Percentiles rank a stretch among this genome's conserved stretches.
phyloP scores from a whole-genome alignment of 768 basidiomycete species.

The Calvatia gigantea region DNA sequence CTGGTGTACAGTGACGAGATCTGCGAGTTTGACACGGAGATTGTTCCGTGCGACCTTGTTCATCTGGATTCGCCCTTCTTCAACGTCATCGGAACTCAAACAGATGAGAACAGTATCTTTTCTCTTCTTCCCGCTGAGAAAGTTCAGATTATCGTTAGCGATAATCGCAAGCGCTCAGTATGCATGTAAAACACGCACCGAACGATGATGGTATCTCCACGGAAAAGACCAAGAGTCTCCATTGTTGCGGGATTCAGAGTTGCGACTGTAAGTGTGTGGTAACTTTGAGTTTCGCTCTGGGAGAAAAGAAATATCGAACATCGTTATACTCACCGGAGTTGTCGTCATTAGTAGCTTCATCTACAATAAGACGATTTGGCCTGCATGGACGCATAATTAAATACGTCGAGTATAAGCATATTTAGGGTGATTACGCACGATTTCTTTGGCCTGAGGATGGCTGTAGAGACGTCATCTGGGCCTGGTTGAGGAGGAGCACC shows the following conservation, averaged over 20 bases:
- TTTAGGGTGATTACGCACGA: conserved; percentile 57
- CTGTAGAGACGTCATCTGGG: conserved; percentile 88
- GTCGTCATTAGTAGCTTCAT: conserved; percentile 91
- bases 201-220: conserved; percentile 95
- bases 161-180: background rate
- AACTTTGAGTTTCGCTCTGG: conserved; percentile 9
- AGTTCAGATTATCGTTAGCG: conserved; percentile 5
- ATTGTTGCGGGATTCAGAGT: conserved; percentile 95
- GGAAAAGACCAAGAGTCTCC: conserved; percentile 90
- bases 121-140: conserved; percentile 92
- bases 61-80: conserved; percentile 96
- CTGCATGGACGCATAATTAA: conserved; percentile 39
- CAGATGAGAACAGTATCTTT: conserved; percentile 98
- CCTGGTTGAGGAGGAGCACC: conserved; percentile 82
- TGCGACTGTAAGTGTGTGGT: conserved; percentile 70
- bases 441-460: conserved; percentile 96
- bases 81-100: conserved; percentile 91
- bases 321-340: conserved; percentile 70
- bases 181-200: conserved; percentile 49
- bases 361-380: conserved; percentile 96
- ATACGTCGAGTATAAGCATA: background rate
- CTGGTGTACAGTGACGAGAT: conserved; percentile 93
- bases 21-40: conserved; percentile 94
- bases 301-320: background rate
- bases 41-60: conserved; percentile 99